These are phyloP conservation scores for Marchantia polymorpha DNA, from an alignment of 225 moss, liverwort and hornwort genomes.

Conservation along the genomic window DNA sequence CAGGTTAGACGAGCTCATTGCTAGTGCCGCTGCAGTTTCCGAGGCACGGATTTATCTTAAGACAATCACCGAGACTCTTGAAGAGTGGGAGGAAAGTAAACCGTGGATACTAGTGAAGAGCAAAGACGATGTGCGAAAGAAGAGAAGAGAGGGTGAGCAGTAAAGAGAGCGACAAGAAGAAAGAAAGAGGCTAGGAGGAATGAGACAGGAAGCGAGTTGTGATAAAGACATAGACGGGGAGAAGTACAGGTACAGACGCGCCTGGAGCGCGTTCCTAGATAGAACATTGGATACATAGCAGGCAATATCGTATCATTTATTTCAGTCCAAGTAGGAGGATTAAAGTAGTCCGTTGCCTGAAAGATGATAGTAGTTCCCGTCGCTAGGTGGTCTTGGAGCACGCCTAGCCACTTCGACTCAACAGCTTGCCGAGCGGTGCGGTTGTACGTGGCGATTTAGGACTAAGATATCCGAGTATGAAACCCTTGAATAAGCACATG, in stretches of 20 bases:
- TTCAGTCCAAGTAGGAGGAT: too few species aligned
- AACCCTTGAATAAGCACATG: too few species aligned
- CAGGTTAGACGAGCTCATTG: slow-evolving; percentile 52
- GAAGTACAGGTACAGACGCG: slow-evolving; percentile 63
- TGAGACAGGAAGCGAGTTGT: slow-evolving; percentile 72
- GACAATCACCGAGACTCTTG: slow-evolving; percentile 39
- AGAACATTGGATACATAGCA: too few species aligned
- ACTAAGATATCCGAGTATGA: too few species aligned
- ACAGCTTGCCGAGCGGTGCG: too few species aligned
- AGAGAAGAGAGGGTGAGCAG: slow-evolving; percentile 39
- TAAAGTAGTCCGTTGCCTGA: too few species aligned
- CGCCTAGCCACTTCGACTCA: too few species aligned
- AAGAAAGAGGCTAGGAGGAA: slow-evolving; percentile 60
- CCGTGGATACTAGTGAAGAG: slow-evolving; percentile 49
- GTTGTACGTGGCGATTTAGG: too few species aligned
- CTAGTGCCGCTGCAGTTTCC: slow-evolving; percentile 39
- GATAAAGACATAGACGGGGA: slow-evolving; percentile 74
- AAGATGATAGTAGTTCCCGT: too few species aligned
- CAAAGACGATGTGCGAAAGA: slow-evolving; percentile 51
- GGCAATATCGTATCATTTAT: too few species aligned
- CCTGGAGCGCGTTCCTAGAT: too few species aligned
- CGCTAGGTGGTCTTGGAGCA: too few species aligned
- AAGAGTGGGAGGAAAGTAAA: slow-evolving; percentile 39
- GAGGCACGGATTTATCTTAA: slow-evolving; percentile 41
- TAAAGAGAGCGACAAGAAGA: slow-evolving; percentile 45